Base-by-base conservation (phyloP, 2,329 filamentous ascomycete species). In the Didymella lethalis region DNA sequence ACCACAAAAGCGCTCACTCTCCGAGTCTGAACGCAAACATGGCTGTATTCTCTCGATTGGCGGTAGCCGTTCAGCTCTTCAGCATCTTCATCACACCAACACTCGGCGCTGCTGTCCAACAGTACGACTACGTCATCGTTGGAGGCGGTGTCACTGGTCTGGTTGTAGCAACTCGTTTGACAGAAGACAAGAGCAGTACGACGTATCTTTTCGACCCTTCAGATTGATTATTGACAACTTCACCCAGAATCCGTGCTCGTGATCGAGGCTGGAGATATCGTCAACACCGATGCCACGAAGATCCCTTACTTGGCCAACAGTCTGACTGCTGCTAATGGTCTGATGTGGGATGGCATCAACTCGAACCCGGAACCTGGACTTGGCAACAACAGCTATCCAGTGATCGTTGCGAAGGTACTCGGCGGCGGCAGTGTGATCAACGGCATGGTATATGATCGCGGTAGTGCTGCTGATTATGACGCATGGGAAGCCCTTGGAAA, bases 401-500 rank as follows among this genome's bases (percentile, higher is more conserved):
- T 72, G 4, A n/a, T 62, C 5, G 67, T 70, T 12, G 68, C 68
- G 16, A 66, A 68, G 45, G 68, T 71, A 2, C 62, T 72, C 1
- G 69, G 69, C 36, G 69, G 69, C 23, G 69, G 69, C 1, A 70
- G 68, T 8, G 62, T 67, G 14, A 59, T 78, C 49, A 78, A 78
- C 62, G 74, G 74, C 23, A 75, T 79, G 74, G 65, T 72, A 18
- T 78, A 75, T 52, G 70, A 72, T 44, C 65, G 77, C 25, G 77
- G 70, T 11, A 64, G 61, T 20, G 63, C 67, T 25, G 72, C 62
- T 23, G 75, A 77, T 48, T 78, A 77, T 53, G 83, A 88, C 72
- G 80, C 79, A 1, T 88, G 86, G 86, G 82, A 81, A 52, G 74
- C 78, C 31, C 72, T 89, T 18, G 86, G 86, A 1, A 88, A 88